A percentile compares a stretch with the other conserved stretches of the same genome.
Conservation (phyloP, 345 rosid genomes). For the Hirschfeldia incana region DNA sequence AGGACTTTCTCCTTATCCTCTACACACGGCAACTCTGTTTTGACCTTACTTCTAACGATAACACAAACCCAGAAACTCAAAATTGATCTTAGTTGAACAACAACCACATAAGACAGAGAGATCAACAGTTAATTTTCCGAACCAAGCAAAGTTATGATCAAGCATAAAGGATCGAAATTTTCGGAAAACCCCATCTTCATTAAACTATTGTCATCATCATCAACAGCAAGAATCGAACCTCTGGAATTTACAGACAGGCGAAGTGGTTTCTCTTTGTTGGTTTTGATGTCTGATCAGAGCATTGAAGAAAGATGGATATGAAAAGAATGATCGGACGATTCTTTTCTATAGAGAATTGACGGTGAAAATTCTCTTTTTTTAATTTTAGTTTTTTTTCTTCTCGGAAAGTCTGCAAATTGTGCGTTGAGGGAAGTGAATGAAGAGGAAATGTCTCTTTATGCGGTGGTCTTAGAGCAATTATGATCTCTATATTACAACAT, state of each 20-base stretch:
- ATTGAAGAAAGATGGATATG: conserved; percentile 14
- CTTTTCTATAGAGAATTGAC: conserved; percentile 24
- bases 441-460: conserved; percentile 41
- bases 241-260: conserved; percentile 39
- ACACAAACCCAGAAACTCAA: conserved; percentile 15
- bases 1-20: conserved; percentile 32
- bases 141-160: background rate
- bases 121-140: background rate
- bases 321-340: conserved; percentile 18
- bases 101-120: conserved; percentile 13
- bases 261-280: conserved; percentile 25
- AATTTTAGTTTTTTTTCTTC: background rate
- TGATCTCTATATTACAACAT: conserved; percentile 13
- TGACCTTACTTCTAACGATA: conserved; percentile 15
- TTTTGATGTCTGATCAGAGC: conserved; percentile 40
- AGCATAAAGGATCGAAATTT: conserved; percentile 33
- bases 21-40: conserved; percentile 35
- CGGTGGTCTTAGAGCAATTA: conserved; percentile 51
- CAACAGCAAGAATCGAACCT: conserved; percentile 27
- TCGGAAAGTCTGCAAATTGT: conserved; percentile 31
- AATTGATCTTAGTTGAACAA: conserved; percentile 13
- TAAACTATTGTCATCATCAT: conserved; percentile 43
- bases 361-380: conserved; percentile 12
- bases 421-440: conserved; percentile 28
- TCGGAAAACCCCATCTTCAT: conserved; percentile 56